A percentile compares a stretch with the other conserved stretches of the same genome.
Evolutionary conservation across 2,329 filamentous ascomycete genomes (phyloP).

Genomic region (Ophiostoma himal-ulmi): DNA sequence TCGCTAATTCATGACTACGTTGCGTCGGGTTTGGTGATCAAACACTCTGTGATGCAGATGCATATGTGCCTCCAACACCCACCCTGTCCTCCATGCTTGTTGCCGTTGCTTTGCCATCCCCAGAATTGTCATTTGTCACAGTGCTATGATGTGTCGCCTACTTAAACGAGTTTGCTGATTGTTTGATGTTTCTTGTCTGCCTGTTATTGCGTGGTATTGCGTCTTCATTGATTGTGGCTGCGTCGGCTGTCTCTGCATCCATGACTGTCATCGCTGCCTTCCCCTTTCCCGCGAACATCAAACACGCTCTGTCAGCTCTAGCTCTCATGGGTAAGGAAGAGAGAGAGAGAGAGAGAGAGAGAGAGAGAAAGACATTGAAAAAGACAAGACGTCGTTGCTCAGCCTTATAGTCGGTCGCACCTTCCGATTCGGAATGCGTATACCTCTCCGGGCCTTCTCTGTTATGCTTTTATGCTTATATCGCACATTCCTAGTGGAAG

Average conservation of each 20-base stretch:
- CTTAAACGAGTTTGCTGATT: not conserved
- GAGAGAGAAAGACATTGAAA: not conserved
- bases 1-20: not conserved
- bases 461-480: not conserved
- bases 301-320: not conserved
- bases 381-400: not conserved
- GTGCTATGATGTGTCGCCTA: not conserved
- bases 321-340: not conserved
- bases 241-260: too few species aligned
- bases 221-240: not conserved
- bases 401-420: not conserved
- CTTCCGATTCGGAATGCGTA: not conserved
- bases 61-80: not conserved
- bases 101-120: not conserved
- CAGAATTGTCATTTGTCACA: not conserved
- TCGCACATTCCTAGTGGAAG: not conserved
- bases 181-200: slow-evolving; percentile 1
- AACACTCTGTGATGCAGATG: slow-evolving; percentile 7
- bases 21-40: not conserved
- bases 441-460: not conserved
- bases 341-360: not conserved
- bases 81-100: not conserved
- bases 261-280: not conserved
- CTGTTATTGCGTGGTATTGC: not conserved
- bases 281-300: not conserved